Conservation (phyloP, 164 flowering plant genomes). For the Platanus orientalis region DNA sequence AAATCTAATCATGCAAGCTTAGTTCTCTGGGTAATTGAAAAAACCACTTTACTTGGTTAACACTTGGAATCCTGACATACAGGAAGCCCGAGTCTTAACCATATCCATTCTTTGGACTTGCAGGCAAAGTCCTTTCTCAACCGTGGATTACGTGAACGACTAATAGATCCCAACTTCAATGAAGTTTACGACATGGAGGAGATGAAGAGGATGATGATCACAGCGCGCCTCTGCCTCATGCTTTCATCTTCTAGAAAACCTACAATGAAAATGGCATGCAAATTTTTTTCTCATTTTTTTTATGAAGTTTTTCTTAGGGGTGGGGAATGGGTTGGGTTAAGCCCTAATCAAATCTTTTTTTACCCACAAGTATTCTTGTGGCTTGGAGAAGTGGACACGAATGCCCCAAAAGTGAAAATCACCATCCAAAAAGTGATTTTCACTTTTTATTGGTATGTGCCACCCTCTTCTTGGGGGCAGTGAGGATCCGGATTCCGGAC, state of each 20-base stretch:
- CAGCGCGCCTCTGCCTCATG: conserved; percentile 42
- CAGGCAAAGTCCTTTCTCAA: conserved; percentile 45
- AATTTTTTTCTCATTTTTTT: not conserved
- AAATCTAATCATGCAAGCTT: conserved; percentile 34
- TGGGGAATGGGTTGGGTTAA: too few relatives aligned
- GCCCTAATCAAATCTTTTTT: too few relatives aligned
- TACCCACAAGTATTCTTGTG: too few relatives aligned
- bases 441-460: too few relatives aligned
- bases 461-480: too few relatives aligned
- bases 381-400: too few relatives aligned
- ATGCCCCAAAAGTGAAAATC: too few relatives aligned
- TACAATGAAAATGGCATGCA: conserved; percentile 34
- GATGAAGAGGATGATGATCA: conserved; percentile 33
- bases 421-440: too few relatives aligned
- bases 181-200: conserved; percentile 31
- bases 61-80: too few relatives aligned
- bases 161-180: conserved; percentile 35
- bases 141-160: conserved; percentile 27
- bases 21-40: conserved; percentile 39
- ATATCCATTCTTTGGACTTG: conserved; percentile 8
- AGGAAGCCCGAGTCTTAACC: not conserved
- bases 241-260: conserved; percentile 47
- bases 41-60: not conserved
- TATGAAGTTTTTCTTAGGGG: too few relatives aligned
- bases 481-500: too few relatives aligned